These are phyloP conservation scores for Penicillium sp. DNA, from an alignment of 2,329 filamentous ascomycete genomes.

Conservation along the genomic window DNA sequence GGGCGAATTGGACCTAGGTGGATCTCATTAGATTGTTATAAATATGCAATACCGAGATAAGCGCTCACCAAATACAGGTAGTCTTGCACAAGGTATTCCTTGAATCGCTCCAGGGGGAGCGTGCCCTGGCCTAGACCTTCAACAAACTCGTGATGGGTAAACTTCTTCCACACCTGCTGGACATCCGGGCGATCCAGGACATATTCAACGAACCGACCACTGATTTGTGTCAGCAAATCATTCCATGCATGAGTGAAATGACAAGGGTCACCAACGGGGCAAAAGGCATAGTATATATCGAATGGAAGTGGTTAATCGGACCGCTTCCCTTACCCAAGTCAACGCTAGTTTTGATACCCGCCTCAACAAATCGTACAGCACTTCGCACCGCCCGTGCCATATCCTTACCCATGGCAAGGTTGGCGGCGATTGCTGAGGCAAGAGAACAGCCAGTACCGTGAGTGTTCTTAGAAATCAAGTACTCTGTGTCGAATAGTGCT, in stretches of 20 bases:
- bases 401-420: slow-evolving; percentile 54
- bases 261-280: slow-evolving; percentile 46
- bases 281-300: slow-evolving; percentile 61
- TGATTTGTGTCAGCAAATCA: slow-evolving; percentile 28
- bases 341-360: slow-evolving; percentile 59
- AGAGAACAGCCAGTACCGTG: slow-evolving; percentile 95
- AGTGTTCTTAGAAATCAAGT: slow-evolving; percentile 74
- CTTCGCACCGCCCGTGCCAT: slow-evolving; percentile 54
- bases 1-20: slow-evolving; percentile 74
- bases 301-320: slow-evolving; percentile 69
- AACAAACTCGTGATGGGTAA: slow-evolving; percentile 82
- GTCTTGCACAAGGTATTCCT: slow-evolving; percentile 86
- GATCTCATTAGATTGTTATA: slow-evolving; percentile 1
- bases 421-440: slow-evolving; percentile 71
- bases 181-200: slow-evolving; percentile 74
- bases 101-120: slow-evolving; percentile 75
- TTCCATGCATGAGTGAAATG: neutral
- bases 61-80: slow-evolving; percentile 77
- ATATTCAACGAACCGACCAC: slow-evolving; percentile 81
- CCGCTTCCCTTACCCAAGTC: slow-evolving; percentile 61
- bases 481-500: slow-evolving; percentile 66
- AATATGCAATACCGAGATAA: neutral
- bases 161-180: slow-evolving; percentile 70
- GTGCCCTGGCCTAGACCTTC: slow-evolving; percentile 72
- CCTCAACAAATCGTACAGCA: slow-evolving; percentile 62